Conservation (phyloP, 371 early-diverging fungal species). For the Syncephalastrum sp. region DNA sequence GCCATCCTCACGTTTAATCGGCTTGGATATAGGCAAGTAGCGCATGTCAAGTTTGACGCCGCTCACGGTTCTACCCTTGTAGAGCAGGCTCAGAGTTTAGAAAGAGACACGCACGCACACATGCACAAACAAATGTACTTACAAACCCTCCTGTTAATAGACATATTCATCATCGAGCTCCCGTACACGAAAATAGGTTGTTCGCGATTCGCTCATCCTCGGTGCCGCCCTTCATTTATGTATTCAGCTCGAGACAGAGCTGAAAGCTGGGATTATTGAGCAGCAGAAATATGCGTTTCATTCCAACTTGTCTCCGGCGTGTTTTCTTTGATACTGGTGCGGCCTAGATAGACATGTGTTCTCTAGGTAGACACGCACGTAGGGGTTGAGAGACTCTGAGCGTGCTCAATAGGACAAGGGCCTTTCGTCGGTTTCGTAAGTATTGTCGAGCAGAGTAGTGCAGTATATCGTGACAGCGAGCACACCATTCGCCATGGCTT, state of each 20-base stretch:
- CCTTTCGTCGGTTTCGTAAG: constrained; percentile 52
- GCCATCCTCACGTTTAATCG: constrained; percentile 43
- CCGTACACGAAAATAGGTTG: constrained; percentile 49
- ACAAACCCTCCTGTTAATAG: constrained; percentile 32
- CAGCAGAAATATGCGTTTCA: constrained; percentile 54
- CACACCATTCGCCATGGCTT: constrained; percentile 77
- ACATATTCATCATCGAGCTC: constrained; percentile 47
- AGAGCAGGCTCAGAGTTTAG: constrained; percentile 34
- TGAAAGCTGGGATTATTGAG: constrained; percentile 53
- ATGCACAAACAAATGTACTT: constrained; percentile 2
- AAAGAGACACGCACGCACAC: neutral
- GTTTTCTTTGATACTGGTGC: constrained; percentile 57
- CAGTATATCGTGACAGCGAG: constrained; percentile 76
- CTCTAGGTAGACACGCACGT: constrained; percentile 68
- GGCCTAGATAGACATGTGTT: constrained; percentile 66
- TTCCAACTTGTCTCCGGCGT: constrained; percentile 62
- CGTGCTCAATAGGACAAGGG: constrained; percentile 18
- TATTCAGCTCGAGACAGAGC: constrained; percentile 41
- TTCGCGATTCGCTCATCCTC: constrained; percentile 37
- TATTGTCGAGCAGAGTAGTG: constrained; percentile 71
- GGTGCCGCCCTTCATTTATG: constrained; percentile 16
- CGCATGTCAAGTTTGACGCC: constrained; percentile 53
- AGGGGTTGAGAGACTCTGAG: constrained; percentile 61
- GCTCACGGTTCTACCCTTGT: constrained; percentile 52
- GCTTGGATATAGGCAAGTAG: constrained; percentile 63